Conservation (phyloP, 2,329 filamentous ascomycete species). For the Sclerotinia trifoliorum region DNA sequence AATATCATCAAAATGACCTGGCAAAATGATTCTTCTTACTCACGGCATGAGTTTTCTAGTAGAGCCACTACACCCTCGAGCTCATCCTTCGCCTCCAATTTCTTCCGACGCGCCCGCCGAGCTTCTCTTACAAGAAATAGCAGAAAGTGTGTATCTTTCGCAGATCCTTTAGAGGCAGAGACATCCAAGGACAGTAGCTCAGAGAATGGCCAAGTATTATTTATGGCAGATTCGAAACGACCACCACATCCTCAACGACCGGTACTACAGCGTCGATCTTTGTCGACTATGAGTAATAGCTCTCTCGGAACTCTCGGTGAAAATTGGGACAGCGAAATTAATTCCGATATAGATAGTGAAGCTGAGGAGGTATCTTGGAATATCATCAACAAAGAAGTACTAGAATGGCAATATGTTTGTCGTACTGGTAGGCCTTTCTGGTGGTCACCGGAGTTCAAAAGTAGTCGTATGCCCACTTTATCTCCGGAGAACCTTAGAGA, state of each 20-base stretch:
- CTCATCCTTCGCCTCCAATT: background rate
- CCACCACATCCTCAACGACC: conserved; percentile 12
- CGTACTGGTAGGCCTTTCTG: conserved; percentile 38
- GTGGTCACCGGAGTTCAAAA: conserved; percentile 38
- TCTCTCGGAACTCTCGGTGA: conserved; percentile 25
- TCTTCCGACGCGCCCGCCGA: conserved; percentile 17
- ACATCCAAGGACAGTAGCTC: conserved; percentile 24
- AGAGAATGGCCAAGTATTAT: conserved; percentile 33
- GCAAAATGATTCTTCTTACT: conserved; percentile 14
- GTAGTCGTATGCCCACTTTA: conserved; percentile 25
- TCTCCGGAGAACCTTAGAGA: conserved; percentile 20
- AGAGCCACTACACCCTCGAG: background rate
- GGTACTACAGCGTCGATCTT: conserved; percentile 26
- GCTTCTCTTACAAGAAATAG: conserved; percentile 18
- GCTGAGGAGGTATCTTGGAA: conserved; percentile 32
- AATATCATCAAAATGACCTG: conserved; percentile 7
- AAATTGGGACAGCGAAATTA: conserved; percentile 21
- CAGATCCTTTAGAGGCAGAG: conserved; percentile 4
- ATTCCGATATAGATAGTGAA: conserved; percentile 16
- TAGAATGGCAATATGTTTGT: conserved; percentile 39
- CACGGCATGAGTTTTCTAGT: conserved; percentile 16
- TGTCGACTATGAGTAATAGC: conserved; percentile 35
- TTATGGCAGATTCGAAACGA: conserved; percentile 27
- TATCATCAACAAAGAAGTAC: conserved; percentile 38
- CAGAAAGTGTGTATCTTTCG: conserved; percentile 17